These are phyloP conservation scores for Aspergillus niger DNA, from an alignment of 2,329 filamentous ascomycete genomes.

Conservation along the genomic window DNA sequence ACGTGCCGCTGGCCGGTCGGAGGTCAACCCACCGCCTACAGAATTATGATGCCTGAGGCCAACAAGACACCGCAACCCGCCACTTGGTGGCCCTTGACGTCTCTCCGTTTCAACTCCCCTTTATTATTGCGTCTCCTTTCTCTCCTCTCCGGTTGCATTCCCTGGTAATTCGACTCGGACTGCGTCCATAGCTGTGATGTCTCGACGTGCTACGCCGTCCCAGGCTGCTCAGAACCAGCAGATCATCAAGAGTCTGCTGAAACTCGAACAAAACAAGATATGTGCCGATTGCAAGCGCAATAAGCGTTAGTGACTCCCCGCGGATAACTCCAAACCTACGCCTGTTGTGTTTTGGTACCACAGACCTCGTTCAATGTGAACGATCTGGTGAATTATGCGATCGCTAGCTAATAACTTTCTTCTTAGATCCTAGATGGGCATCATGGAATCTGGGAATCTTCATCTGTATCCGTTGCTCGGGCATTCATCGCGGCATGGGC, in stretches of 20 bases:
- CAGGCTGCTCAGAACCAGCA: slow-evolving; percentile 89
- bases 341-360: neutral
- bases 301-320: slow-evolving; percentile 69
- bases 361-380: neutral
- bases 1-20: slow-evolving; percentile 23
- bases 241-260: slow-evolving; percentile 91
- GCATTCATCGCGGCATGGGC: slow-evolving; percentile 97
- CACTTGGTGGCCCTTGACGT: slow-evolving; percentile 29
- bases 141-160: slow-evolving; percentile 14
- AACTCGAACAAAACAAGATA: slow-evolving; percentile 92
- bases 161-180: slow-evolving; percentile 14
- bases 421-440: slow-evolving; percentile 90
- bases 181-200: slow-evolving; percentile 31
- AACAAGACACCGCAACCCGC: slow-evolving; percentile 29
- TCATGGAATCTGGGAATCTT: slow-evolving; percentile 99
- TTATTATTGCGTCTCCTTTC: slow-evolving; percentile 1
- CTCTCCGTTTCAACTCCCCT: slow-evolving; percentile 6
- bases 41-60: slow-evolving; percentile 25
- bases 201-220: slow-evolving; percentile 68
- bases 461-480: slow-evolving; percentile 96
- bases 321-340: slow-evolving; percentile 1
- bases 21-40: slow-evolving; percentile 8
- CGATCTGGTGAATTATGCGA: neutral
- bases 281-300: slow-evolving; percentile 99
- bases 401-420: slow-evolving; percentile 20